Conservation (phyloP, 1,284 basidiomycete species). For the Stygiomarasmius scandens region DNA sequence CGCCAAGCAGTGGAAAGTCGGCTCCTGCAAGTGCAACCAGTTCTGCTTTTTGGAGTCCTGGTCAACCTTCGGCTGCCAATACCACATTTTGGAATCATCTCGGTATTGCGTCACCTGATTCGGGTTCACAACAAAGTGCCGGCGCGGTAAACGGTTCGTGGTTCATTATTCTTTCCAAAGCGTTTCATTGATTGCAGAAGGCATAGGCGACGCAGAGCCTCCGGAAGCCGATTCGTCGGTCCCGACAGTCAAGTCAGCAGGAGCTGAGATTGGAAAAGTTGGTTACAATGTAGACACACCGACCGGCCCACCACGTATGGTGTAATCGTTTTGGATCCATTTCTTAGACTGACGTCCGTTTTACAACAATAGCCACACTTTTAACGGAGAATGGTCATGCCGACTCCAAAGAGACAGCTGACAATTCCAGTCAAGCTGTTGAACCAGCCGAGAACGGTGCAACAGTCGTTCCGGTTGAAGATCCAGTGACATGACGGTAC, state of each 20-base stretch:
- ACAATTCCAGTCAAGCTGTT: background rate
- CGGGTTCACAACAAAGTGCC: background rate
- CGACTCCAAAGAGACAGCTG: background rate
- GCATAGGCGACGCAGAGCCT: background rate
- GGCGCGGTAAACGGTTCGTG: conserved; percentile 1
- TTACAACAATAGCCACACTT: background rate
- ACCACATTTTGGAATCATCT: conserved; percentile 22
- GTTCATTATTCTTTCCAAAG: background rate
- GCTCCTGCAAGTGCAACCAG: conserved; percentile 20
- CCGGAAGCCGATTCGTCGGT: conserved; percentile 3
- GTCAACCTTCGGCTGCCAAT: conserved; percentile 22
- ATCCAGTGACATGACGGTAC: conserved; percentile 45
- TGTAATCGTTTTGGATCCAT: background rate
- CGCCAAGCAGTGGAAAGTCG: background rate
- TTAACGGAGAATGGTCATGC: too few relatives aligned
- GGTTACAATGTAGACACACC: background rate
- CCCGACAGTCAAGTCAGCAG: background rate
- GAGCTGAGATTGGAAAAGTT: background rate
- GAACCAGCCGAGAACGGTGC: background rate
- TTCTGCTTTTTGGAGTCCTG: conserved; percentile 23
- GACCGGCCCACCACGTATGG: conserved; percentile 9
- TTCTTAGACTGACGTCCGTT: background rate
- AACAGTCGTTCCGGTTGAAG: background rate
- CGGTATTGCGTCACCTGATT: conserved; percentile 18
- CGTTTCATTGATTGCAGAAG: background rate